Base-by-base conservation (phyloP, 1,139 yeast species). In the Pichia sp. region DNA sequence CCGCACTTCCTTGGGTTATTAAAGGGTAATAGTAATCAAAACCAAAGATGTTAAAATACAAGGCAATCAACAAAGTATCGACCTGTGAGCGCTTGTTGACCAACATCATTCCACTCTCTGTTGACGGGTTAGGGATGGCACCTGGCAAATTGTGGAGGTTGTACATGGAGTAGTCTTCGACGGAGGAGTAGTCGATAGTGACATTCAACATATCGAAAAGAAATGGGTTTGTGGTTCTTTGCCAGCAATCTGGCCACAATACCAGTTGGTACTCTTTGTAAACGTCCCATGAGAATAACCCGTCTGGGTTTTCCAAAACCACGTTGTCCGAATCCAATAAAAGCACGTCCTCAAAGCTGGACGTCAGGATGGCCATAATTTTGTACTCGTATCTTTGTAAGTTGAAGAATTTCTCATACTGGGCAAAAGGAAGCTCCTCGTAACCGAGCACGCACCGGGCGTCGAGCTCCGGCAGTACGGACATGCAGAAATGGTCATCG, bases 231-330 rank as follows among this genome's bases (percentile, higher is more conserved):
- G 85, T 81, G 1, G 84, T 75, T 63, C 90, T 74, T 52, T 76
- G 73, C 90, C 90, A 85, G 56, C 79, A 80, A 66, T 85, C 90
- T 6, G 92, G 90, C 92, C 92, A 85, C n/a, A 84, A 49, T 1
- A 77, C 67, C 41, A 77, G 55, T 1, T 76, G 75, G 29, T 63
- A 59, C 8, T 70, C 62, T 13, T 57, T 45, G 61, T 67, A 75
- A 3, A 68, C 67, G 15, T 68, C 61, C 53, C 74, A 66, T 4
- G 64, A 60, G 56, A 80, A 82, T 41, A 84, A 67, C 53, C 74
- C 70, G 53, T 82, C 86, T 29, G 84, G 77, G 58, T 80, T 77
- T 46, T 66, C 70, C 42, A 82, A 70, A 8, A 88, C 87, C 62
- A 82, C 77, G 64, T 84, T 81, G 67, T 86, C 92, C 8, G 88